These are phyloP conservation scores for Lithocarpus polystachyus DNA, from an alignment of 306 rosid genomes.

Conservation along the genomic window DNA sequence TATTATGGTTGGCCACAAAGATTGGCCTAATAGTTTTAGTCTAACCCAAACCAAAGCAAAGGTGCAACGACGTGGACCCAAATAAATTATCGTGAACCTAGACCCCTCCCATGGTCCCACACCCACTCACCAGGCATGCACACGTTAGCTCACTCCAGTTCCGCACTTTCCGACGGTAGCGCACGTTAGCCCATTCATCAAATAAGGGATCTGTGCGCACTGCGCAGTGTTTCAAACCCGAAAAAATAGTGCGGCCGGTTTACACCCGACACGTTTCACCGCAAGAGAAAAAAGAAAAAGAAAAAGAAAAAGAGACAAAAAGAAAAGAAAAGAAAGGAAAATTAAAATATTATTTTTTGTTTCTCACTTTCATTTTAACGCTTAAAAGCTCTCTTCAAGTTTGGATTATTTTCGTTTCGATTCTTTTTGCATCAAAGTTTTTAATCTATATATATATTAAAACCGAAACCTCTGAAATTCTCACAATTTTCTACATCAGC, in stretches of 20 bases:
- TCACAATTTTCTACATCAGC: too few species aligned
- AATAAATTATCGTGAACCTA: conserved; percentile 20
- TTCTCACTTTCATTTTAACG: too few species aligned
- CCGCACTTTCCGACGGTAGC: conserved; percentile 19
- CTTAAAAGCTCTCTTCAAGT: too few species aligned
- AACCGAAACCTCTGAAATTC: too few species aligned
- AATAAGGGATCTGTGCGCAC: not conserved
- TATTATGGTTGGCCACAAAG: conserved; percentile 4
- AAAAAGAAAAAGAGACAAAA: not conserved
- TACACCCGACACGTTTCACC: conserved; percentile 23
- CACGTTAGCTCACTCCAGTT: not conserved
- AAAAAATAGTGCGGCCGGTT: conserved; percentile 36
- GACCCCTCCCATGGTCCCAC: not conserved
- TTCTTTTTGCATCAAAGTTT: too few species aligned
- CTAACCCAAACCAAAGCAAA: not conserved
- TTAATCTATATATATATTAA: too few species aligned
- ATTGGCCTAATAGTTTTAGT: conserved; percentile 5
- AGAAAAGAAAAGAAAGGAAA: too few species aligned
- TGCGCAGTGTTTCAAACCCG: not conserved
- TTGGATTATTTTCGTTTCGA: too few species aligned
- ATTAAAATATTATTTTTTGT: too few species aligned
- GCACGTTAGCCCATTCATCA: conserved; percentile 22
- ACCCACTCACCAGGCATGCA: conserved; percentile 6
- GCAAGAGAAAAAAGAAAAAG: not conserved
- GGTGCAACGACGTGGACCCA: conserved; percentile 20